Base-by-base conservation (phyloP, 345 rosid species). In the Brassica incana region DNA sequence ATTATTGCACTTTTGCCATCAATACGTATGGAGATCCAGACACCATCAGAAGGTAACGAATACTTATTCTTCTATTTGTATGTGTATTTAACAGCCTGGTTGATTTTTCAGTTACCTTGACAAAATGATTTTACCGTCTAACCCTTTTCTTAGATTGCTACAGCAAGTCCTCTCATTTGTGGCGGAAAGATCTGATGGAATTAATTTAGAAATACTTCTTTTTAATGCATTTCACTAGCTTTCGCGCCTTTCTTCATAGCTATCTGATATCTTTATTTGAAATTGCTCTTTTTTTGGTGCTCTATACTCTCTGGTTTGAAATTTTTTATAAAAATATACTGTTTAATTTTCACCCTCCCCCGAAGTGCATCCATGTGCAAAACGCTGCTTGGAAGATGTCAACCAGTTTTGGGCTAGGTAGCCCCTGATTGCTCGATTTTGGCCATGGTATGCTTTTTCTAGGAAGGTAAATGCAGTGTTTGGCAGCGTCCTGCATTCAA, bases 11-110 rank as follows among this genome's bases (percentile, higher is more conserved):
- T 75, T 95, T 93, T 85, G 85, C 95, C 75, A 88, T 87, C 58
- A 87, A 82, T 85, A 91, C 91, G 9, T 93, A 95, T 80, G 98
- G 92, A 81, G 99, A 95, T 86, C 93, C 96, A 3, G 98, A 95
- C 1, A 90, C 93, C 1, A 88, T 95, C 59, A 82, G 96, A 90
- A 90, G 99, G 99, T 95, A 91, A 79, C 80, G 40, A 35, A 20
- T 83, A 30, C 81, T 77, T 40, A 23, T 61, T n/a, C 20, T 15
- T 77, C 74, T 20, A 8, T 76, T 6, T 76, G 15, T 63, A 29
- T 77, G 78, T 65, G 80, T 83, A 68, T 80, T 80, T 73, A 77
- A 54, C 14, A 59, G 65, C 32, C 69, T 83, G 72, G 48, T 80
- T 79, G 69, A 69, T 3, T 83, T 76, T 74, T 29, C 72, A 72